These are phyloP conservation scores for Aegilops sharonensis DNA, from an alignment of 176 grass and related monocot genomes.

Conservation along the genomic window DNA sequence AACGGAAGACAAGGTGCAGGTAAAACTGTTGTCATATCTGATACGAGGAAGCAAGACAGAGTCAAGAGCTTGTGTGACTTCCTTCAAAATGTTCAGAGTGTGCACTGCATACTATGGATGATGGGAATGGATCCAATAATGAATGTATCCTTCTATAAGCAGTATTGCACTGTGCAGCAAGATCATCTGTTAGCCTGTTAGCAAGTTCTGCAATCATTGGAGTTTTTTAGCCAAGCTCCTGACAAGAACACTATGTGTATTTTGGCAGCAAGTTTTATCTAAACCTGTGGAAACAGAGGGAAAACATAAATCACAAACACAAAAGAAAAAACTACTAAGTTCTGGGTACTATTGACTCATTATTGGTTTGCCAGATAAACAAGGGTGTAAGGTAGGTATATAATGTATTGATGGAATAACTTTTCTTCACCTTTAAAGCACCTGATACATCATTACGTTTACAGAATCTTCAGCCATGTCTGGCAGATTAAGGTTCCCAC, in stretches of 20 bases:
- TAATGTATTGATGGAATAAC: background rate
- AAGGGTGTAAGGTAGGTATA: background rate
- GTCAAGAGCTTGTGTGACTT: background rate
- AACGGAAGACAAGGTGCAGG: constrained; percentile 19
- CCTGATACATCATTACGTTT: constrained; percentile 81
- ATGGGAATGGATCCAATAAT: background rate
- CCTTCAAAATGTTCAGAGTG: background rate
- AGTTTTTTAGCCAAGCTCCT: constrained; percentile 41
- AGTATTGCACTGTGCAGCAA: constrained; percentile 6
- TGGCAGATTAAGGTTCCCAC: constrained; percentile 61
- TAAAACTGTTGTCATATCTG: background rate
- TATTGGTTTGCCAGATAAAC: background rate
- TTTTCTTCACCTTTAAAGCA: constrained; percentile 27
- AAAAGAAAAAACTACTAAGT: background rate
- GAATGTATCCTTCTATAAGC: background rate
- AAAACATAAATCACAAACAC: constrained; percentile 18
- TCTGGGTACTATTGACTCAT: background rate
- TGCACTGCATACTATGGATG: constrained; percentile 5
- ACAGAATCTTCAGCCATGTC: constrained; percentile 67
- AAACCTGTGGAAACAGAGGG: constrained; percentile 51
- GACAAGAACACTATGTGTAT: constrained; percentile 75
- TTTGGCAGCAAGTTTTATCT: constrained; percentile 45
- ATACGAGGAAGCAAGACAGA: background rate
- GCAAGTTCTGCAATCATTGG: constrained; percentile 50
- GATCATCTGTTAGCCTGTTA: constrained; percentile 68